A percentile compares a stretch with the other conserved stretches of the same genome.
Evolutionary conservation across 352 stramenopile genomes (phyloP).

Genomic region (Phytopythium chamaehyphon): DNA sequence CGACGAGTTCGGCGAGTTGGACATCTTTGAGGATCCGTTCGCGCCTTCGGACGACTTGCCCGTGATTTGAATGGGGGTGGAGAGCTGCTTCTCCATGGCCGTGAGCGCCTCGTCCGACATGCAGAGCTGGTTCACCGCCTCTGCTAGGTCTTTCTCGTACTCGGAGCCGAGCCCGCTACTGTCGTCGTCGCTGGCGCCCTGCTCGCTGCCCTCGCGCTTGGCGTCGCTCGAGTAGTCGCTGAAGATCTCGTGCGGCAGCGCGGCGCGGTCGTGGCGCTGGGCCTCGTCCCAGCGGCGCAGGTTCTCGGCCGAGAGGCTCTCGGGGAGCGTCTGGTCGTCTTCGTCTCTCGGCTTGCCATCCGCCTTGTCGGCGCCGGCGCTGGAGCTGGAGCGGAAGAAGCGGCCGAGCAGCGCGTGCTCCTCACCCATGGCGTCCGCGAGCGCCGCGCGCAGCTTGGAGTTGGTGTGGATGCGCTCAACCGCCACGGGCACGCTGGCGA

Average conservation of each 20-base stretch:
- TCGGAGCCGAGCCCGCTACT: constrained; percentile 57
- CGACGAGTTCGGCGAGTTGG: constrained; percentile 65
- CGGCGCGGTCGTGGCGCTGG: constrained; percentile 1
- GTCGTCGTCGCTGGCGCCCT: constrained; percentile 11
- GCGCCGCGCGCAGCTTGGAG: constrained; percentile 48
- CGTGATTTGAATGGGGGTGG: constrained; percentile 46
- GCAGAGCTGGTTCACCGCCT: constrained; percentile 64
- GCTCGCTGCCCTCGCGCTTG: constrained; percentile 8
- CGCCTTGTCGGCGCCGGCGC: not conserved
- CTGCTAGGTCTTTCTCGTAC: constrained; percentile 67
- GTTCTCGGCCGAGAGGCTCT: constrained; percentile 20
- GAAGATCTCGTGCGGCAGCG: constrained; percentile 7
- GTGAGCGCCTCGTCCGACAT: constrained; percentile 59
- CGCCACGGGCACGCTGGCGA: constrained; percentile 65
- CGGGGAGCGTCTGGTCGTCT: constrained; percentile 8
- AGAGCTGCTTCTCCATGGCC: constrained; percentile 48
- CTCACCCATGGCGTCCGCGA: constrained; percentile 53
- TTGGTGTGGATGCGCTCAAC: constrained; percentile 71
- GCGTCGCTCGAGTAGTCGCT: constrained; percentile 8
- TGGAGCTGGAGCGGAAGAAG: constrained; percentile 35
- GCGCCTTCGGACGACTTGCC: constrained; percentile 7
- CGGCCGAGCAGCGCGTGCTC: constrained; percentile 44
- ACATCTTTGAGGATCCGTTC: constrained; percentile 23
- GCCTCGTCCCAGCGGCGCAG: constrained; percentile 12
- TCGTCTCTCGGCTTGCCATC: constrained; percentile 4